Percentiles rank a stretch among this genome's conserved stretches.
Evolutionary conservation across 2,329 filamentous ascomycete species (phyloP).

Genomic region (Pestalotiopsis fici): DNA sequence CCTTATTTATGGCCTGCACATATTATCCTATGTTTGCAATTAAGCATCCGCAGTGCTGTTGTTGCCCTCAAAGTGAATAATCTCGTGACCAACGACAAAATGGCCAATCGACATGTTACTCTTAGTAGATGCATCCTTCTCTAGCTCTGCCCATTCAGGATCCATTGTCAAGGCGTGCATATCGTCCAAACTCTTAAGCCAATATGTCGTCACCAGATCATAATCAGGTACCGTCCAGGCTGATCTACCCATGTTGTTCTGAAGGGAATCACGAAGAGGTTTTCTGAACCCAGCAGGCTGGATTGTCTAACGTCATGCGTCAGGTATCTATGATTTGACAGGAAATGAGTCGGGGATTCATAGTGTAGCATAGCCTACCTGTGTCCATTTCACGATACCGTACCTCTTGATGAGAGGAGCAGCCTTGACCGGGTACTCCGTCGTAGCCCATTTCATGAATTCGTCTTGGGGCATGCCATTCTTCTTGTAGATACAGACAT

Average conservation of each 20-base stretch:
- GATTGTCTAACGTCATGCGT: no score
- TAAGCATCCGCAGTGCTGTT: conserved; percentile 21
- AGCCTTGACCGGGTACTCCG: not conserved
- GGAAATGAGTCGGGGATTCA: no score
- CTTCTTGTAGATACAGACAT: conserved; percentile 9
- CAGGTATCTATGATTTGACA: no score
- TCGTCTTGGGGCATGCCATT: conserved; percentile 4
- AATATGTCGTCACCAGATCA: conserved; percentile 7
- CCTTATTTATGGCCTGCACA: no score
- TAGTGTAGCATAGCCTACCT: no score
- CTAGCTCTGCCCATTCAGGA: conserved; percentile 10
- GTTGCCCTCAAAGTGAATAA: conserved; percentile 7
- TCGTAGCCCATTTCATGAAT: conserved; percentile 1
- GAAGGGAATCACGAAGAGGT: conserved; percentile 4
- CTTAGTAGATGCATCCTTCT: conserved; percentile 1
- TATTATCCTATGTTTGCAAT: no score
- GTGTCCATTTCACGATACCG: conserved; percentile 5
- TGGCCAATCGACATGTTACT: conserved; percentile 7
- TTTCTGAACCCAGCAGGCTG: conserved; percentile 5
- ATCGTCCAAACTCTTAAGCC: not conserved
- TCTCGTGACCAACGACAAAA: conserved; percentile 9
- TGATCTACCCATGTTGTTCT: conserved; percentile 6
- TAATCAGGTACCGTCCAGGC: conserved; percentile 12
- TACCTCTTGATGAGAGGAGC: conserved; percentile 7
- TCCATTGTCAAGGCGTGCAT: conserved; percentile 1